phyloP scores from a whole-genome alignment of 345 rosid species.

The Leavenworthia alabamica region DNA sequence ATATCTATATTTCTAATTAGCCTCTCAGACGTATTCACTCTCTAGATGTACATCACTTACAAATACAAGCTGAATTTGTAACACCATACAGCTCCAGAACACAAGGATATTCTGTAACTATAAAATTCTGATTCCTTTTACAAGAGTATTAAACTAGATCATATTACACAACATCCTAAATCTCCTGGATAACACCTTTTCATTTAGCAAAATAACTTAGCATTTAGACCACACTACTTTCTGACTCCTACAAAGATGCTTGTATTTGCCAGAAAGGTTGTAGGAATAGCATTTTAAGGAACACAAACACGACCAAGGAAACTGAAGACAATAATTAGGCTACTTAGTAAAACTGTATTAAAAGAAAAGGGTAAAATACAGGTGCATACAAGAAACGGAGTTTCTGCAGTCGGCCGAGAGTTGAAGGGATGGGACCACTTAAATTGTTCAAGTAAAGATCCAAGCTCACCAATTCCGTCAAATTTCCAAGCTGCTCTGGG shows the following conservation, averaged over 20 bases:
- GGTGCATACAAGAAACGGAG: slow-evolving; percentile 67
- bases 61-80: background rate
- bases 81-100: background rate
- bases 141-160: background rate
- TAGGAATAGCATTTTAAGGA: background rate
- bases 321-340: background rate
- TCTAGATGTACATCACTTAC: background rate
- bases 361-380: background rate
- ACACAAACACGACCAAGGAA: background rate
- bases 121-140: background rate
- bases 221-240: slow-evolving; percentile 5
- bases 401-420: slow-evolving; percentile 52
- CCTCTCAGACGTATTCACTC: background rate
- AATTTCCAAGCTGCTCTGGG: slow-evolving; percentile 79
- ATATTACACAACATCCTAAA: background rate
- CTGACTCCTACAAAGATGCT: background rate
- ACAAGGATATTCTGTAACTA: background rate
- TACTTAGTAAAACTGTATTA: background rate
- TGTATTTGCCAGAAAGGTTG: background rate
- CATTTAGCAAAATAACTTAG: background rate
- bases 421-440: slow-evolving; percentile 50
- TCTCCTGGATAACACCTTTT: background rate
- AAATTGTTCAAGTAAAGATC: slow-evolving; percentile 76
- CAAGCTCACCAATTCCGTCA: slow-evolving; percentile 84
- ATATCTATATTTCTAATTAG: background rate